These are phyloP conservation scores for Pleurotus djamor DNA, from an alignment of 768 basidiomycete species.

Conservation along the genomic window DNA sequence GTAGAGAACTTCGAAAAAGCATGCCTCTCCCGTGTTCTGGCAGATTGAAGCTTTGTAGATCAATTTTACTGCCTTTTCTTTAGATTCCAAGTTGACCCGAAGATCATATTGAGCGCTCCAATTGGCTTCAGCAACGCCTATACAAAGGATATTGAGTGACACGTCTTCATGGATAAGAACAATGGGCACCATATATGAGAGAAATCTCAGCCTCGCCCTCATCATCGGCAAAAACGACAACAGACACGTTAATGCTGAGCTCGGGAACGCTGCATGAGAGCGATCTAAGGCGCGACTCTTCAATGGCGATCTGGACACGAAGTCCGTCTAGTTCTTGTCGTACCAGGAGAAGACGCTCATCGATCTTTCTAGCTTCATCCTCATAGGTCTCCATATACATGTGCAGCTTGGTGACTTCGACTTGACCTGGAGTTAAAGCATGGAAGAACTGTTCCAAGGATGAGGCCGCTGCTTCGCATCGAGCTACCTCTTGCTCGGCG, in stretches of 20 bases:
- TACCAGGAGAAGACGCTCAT: slow-evolving; percentile 6
- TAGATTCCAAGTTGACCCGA: slow-evolving; percentile 14
- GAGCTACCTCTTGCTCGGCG: not conserved
- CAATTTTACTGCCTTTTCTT: slow-evolving; percentile 13
- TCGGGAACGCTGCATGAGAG: not conserved
- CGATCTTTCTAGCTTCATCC: slow-evolving; percentile 20
- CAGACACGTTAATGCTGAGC: not conserved
- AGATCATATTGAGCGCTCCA: slow-evolving; percentile 20
- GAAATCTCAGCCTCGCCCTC: slow-evolving; percentile 8
- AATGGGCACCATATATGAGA: slow-evolving; percentile 10
- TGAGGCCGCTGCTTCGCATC: slow-evolving; percentile 14
- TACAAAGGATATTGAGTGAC: not conserved
- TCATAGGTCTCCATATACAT: slow-evolving; percentile 29
- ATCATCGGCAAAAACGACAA: slow-evolving; percentile 10
- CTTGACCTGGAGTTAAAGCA: slow-evolving; percentile 28
- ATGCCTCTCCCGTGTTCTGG: slow-evolving; percentile 19
- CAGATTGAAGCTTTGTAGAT: slow-evolving; percentile 17
- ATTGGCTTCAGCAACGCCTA: slow-evolving; percentile 14
- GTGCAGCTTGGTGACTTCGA: slow-evolving; percentile 23
- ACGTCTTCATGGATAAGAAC: not conserved
- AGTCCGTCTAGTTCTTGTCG: slow-evolving; percentile 2
- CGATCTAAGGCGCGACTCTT: not conserved
- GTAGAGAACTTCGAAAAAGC: not conserved
- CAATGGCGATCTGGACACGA: not conserved
- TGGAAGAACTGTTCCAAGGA: slow-evolving; percentile 33